These are phyloP conservation scores for Kazachstania sp. DNA, from an alignment of 1,139 yeast genomes.

Conservation along the genomic window DNA sequence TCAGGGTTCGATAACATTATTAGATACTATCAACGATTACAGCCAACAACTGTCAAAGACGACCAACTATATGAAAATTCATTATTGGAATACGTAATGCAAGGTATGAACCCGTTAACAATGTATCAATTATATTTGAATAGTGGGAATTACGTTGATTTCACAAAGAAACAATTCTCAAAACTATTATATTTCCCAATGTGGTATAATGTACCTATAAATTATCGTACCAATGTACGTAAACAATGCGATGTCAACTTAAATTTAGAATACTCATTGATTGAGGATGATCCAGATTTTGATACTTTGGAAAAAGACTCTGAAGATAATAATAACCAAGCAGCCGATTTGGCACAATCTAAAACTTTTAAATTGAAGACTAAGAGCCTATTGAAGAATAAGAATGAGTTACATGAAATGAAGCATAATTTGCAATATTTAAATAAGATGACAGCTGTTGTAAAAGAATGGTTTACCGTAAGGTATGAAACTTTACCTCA, in stretches of 20 bases:
- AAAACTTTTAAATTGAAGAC: constrained; percentile 22
- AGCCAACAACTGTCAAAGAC: neutral
- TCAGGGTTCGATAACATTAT: constrained; percentile 48
- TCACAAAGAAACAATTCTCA: constrained; percentile 54
- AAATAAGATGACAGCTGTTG: constrained; percentile 11
- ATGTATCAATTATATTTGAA: constrained; percentile 56
- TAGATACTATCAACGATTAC: constrained; percentile 26
- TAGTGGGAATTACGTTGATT: constrained; percentile 53
- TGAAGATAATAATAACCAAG: constrained; percentile 8
- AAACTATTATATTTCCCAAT: constrained; percentile 67
- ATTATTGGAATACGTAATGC: constrained; percentile 18
- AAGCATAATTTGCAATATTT: constrained; percentile 38
- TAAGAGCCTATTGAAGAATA: constrained; percentile 14
- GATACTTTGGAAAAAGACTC: constrained; percentile 4
- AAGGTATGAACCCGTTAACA: constrained; percentile 29
- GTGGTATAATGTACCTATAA: constrained; percentile 71
- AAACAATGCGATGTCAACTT: constrained; percentile 11
- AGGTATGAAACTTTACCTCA: constrained; percentile 3
- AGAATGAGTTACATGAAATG: constrained; percentile 39
- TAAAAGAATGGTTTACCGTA: constrained; percentile 18
- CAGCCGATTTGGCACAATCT: constrained; percentile 22
- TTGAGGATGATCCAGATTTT: constrained; percentile 9
- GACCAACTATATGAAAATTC: constrained; percentile 14
- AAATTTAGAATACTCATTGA: neutral
- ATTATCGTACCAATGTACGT: constrained; percentile 32